Percentiles rank a stretch among this genome's conserved stretches.
phyloP scores from a whole-genome alignment of 1,284 basidiomycete genomes.

The Tylopilus sp. region DNA sequence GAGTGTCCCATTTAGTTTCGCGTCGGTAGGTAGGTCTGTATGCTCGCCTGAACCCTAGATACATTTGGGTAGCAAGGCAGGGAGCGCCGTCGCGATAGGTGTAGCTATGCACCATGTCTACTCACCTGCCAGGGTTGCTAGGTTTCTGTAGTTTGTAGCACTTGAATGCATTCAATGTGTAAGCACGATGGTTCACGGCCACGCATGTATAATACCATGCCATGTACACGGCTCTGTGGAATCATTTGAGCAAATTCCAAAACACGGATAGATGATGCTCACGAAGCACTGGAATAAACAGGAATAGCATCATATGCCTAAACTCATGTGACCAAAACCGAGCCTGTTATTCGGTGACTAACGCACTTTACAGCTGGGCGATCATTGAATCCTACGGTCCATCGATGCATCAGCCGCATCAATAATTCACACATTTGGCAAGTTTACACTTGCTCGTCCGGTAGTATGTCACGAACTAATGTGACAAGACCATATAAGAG shows the following conservation, averaged over 20 bases:
- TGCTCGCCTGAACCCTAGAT: constrained; percentile 12
- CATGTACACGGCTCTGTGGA: constrained; percentile 8
- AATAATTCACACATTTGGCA: no score
- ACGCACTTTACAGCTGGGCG: constrained; percentile 24
- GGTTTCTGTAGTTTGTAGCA: constrained; percentile 15
- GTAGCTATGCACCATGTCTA: constrained; percentile 36
- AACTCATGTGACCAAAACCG: not conserved
- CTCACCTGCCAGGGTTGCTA: constrained; percentile 11
- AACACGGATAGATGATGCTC: constrained; percentile 1
- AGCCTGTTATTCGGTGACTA: not conserved
- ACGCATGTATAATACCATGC: constrained; percentile 19
- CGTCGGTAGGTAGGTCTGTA: not conserved
- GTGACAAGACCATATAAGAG: constrained; percentile 51
- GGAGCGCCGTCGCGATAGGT: constrained; percentile 43
- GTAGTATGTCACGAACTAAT: constrained; percentile 48
- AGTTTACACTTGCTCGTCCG: constrained; percentile 37
- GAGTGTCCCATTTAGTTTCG: not conserved
- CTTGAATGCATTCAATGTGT: constrained; percentile 4
- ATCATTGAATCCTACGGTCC: constrained; percentile 46
- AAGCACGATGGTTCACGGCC: not conserved
- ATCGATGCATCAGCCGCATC: not conserved
- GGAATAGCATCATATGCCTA: constrained; percentile 39
- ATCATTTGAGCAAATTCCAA: not conserved
- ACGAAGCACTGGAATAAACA: constrained; percentile 41
- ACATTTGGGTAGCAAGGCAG: constrained; percentile 43